A percentile compares a stretch with the other conserved stretches of the same genome.
These are phyloP conservation scores for Solanum medicagineum DNA, from an alignment of 257 asterid genomes.

Conservation along the genomic window DNA sequence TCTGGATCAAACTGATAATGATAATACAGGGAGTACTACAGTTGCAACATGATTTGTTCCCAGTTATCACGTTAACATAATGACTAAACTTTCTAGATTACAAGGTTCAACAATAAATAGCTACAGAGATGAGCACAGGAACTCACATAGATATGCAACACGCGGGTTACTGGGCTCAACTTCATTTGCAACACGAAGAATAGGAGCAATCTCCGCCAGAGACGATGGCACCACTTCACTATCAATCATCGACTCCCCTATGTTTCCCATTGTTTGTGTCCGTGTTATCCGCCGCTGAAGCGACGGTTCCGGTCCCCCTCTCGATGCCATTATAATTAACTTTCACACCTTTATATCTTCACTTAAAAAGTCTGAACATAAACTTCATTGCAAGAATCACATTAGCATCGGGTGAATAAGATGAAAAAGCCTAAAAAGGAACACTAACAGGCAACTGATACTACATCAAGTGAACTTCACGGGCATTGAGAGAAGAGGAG, in stretches of 20 bases:
- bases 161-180: conserved; percentile 97
- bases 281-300: conserved; percentile 85
- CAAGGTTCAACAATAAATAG: not conserved
- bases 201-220: conserved; percentile 91
- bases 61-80: not conserved
- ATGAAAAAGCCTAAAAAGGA: not conserved
- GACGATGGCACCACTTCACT: conserved; percentile 99
- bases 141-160: conserved; percentile 96
- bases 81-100: not conserved
- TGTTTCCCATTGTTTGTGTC: conserved; percentile 90
- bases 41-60: not conserved
- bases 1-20: not conserved
- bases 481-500: not conserved
- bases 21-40: not conserved
- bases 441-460: not conserved
- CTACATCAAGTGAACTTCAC: not conserved
- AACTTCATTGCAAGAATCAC: not conserved
- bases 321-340: conserved; percentile 42
- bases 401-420: not conserved
- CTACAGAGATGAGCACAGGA: not conserved
- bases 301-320: conserved; percentile 67
- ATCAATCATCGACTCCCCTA: conserved; percentile 82
- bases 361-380: not conserved
- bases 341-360: conserved; percentile 10
- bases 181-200: conserved; percentile 99